Evolutionary conservation across 2,329 filamentous ascomycete genomes (phyloP).

Genomic region (Epichloe brachyelytri): DNA sequence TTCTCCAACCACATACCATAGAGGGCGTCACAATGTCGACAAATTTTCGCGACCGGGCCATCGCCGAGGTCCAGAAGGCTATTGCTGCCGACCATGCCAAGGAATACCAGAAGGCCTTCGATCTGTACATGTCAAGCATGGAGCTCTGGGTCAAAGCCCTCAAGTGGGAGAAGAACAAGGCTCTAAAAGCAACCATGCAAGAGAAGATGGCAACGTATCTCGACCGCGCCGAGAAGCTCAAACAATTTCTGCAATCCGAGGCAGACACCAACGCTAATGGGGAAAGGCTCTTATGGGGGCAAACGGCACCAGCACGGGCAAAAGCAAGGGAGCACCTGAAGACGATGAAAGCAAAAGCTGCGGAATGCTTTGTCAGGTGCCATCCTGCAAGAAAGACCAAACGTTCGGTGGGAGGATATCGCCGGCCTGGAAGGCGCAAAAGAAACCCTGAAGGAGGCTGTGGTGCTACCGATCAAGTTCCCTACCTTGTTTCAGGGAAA

Average conservation of each 20-base stretch:
- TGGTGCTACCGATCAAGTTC: constrained; percentile 96
- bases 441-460: constrained; percentile 93
- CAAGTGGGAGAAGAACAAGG: constrained; percentile 99
- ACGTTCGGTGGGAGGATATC: constrained; percentile 96
- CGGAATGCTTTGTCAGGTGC: constrained; percentile 81
- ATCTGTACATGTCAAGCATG: constrained; percentile 87
- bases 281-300: constrained; percentile 51
- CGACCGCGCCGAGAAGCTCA: constrained; percentile 96
- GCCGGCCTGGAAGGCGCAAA: constrained; percentile 89
- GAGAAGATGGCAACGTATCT: constrained; percentile 94
- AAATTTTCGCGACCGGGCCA: constrained; percentile 93
- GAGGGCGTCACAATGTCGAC: constrained; percentile 59
- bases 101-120: constrained; percentile 95
- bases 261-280: constrained; percentile 55
- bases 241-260: constrained; percentile 73
- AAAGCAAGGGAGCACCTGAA: constrained; percentile 49
- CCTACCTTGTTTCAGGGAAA: constrained; percentile 90
- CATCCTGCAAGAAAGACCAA: constrained; percentile 89
- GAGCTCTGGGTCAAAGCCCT: constrained; percentile 98
- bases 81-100: constrained; percentile 92
- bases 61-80: constrained; percentile 92
- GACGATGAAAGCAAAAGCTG: constrained; percentile 94
- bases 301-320: constrained; percentile 54
- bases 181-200: constrained; percentile 94
- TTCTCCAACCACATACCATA: neutral